Conservation (phyloP, 2,329 filamentous ascomycete species). For the Stemphylium beticola region DNA sequence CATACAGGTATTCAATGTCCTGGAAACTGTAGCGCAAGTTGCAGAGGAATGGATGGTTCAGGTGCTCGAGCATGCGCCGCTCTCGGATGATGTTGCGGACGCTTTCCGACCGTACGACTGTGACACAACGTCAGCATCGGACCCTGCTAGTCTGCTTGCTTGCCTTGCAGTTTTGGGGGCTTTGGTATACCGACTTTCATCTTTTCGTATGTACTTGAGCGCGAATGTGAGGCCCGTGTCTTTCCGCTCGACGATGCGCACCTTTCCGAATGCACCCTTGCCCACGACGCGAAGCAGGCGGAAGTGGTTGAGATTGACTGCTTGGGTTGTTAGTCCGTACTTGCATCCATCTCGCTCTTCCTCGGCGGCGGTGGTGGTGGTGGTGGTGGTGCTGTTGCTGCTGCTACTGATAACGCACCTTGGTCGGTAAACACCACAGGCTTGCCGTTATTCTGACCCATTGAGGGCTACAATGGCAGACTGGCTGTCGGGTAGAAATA, state of each 20-base stretch:
- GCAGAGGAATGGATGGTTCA: slow-evolving; percentile 97
- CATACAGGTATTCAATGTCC: slow-evolving; percentile 97
- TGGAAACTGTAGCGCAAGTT: slow-evolving; percentile 99
- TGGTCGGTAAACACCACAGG: slow-evolving; percentile 90
- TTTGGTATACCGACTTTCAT: slow-evolving; percentile 74
- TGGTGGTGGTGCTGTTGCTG: no score
- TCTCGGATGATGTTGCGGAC: slow-evolving; percentile 98
- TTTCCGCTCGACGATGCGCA: slow-evolving; percentile 97
- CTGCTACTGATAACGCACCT: slow-evolving; percentile 64
- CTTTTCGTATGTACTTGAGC: slow-evolving; percentile 97
- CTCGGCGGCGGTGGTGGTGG: background rate
- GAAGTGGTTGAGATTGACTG: slow-evolving; percentile 98
- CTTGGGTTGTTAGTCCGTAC: slow-evolving; percentile 23
- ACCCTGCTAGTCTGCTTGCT: slow-evolving; percentile 11
- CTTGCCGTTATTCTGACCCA: slow-evolving; percentile 97
- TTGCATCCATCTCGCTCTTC: background rate
- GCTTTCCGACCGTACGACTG: slow-evolving; percentile 96
- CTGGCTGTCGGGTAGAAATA: slow-evolving; percentile 19
- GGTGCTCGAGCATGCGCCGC: slow-evolving; percentile 94
- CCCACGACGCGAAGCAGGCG: slow-evolving; percentile 93
- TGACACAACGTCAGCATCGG: slow-evolving; percentile 39
- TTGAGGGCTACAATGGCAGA: slow-evolving; percentile 52
- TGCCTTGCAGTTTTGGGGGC: background rate
- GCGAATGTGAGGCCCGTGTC: slow-evolving; percentile 94
- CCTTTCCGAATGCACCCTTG: slow-evolving; percentile 97